Percentiles rank a stretch among this genome's conserved stretches.
phyloP scores from a whole-genome alignment of 805 yeast genomes.

The Cyberlindnera euphorbiiphila region DNA sequence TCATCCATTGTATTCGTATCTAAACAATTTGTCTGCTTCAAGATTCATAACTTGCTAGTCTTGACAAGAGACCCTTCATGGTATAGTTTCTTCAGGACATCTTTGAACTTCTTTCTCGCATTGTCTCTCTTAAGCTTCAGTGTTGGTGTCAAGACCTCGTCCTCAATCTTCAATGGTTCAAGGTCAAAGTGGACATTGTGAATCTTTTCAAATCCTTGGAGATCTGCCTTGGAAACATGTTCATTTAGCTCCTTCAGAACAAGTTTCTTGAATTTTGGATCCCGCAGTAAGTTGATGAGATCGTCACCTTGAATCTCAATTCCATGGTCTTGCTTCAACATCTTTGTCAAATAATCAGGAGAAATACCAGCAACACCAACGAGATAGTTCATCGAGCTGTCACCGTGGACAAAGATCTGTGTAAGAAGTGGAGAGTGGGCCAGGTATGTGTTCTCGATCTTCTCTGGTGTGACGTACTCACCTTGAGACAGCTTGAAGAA shows the following conservation, averaged over 20 bases:
- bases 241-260: slow-evolving; percentile 38
- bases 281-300: slow-evolving; percentile 6
- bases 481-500: slow-evolving; percentile 58
- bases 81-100: neutral
- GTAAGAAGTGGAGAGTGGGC: slow-evolving; percentile 47
- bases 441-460: slow-evolving; percentile 53
- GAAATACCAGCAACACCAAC: slow-evolving; percentile 57
- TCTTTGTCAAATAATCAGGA: slow-evolving; percentile 28
- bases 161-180: slow-evolving; percentile 59
- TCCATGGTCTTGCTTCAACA: slow-evolving; percentile 4
- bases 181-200: slow-evolving; percentile 49
- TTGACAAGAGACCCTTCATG: neutral
- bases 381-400: slow-evolving; percentile 47
- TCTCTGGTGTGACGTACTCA: slow-evolving; percentile 63
- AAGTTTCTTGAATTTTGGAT: slow-evolving; percentile 23
- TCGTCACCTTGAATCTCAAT: slow-evolving; percentile 12
- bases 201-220: slow-evolving; percentile 62
- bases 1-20: no score
- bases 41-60: neutral
- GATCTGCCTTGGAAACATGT: slow-evolving; percentile 28
- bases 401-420: slow-evolving; percentile 63
- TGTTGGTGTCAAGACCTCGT: slow-evolving; percentile 67
- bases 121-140: slow-evolving; percentile 47
- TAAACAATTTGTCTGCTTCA: no score
- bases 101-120: slow-evolving; percentile 35